Evolutionary conservation across 2,329 filamentous ascomycete genomes (phyloP).

Genomic region (Alternaria gaisen): DNA sequence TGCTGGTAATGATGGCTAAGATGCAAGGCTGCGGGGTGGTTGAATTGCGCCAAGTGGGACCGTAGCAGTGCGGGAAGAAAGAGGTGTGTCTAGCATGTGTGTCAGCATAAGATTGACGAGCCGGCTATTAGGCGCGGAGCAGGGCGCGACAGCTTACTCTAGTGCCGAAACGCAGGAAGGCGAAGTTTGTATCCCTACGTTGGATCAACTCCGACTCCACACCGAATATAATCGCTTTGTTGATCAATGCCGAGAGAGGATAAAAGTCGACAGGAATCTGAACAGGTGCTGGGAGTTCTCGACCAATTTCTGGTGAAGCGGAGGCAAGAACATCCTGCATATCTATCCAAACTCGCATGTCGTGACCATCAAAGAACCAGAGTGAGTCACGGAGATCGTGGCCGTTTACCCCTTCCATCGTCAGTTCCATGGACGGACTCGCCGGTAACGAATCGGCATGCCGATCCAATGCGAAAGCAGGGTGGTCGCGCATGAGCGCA

Average conservation of each 20-base stretch:
- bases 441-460: conserved; percentile 59
- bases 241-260: conserved; percentile 84
- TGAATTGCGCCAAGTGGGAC: conserved; percentile 77
- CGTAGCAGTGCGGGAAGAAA: conserved; percentile 90
- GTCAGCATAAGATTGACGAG: conserved; percentile 25
- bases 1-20: conserved; percentile 86
- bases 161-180: conserved; percentile 86
- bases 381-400: conserved; percentile 81
- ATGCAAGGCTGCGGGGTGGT: conserved; percentile 80
- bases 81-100: conserved; percentile 76
- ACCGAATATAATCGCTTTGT: conserved; percentile 88
- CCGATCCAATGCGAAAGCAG: conserved; percentile 57
- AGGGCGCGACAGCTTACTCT: conserved; percentile 66
- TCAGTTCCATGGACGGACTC: conserved; percentile 59
- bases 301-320: conserved; percentile 69
- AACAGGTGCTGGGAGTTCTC: conserved; percentile 77
- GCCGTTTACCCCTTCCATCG: conserved; percentile 57
- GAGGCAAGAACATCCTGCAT: conserved; percentile 83
- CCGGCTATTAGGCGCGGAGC: conserved; percentile 13
- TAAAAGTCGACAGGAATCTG: conserved; percentile 93
- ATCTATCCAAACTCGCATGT: conserved; percentile 88
- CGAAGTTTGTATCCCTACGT: conserved; percentile 88
- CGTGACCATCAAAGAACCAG: conserved; percentile 91
- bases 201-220: conserved; percentile 95
- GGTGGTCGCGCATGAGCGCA: conserved; percentile 87